These are phyloP conservation scores for Conringia planisiliqua DNA, from an alignment of 345 rosid species.

Conservation along the genomic window DNA sequence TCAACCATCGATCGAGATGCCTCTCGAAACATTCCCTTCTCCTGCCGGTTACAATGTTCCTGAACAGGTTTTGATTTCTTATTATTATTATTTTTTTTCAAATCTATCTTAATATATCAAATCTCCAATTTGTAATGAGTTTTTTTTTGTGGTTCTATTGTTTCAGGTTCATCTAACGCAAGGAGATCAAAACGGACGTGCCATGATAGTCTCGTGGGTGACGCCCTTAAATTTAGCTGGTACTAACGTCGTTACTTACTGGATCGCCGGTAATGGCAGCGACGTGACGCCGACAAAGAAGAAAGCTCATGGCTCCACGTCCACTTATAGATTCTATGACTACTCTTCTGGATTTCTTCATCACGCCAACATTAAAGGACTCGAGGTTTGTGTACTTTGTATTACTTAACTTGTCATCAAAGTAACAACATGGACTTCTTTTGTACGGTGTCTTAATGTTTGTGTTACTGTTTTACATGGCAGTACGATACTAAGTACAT, in stretches of 20 bases:
- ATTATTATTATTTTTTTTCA: not conserved
- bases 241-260: slow-evolving; percentile 35
- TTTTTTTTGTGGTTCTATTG: too few species aligned
- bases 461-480: not conserved
- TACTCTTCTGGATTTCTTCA: slow-evolving; percentile 51
- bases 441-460: not conserved
- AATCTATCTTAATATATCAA: not conserved
- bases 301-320: slow-evolving; percentile 22
- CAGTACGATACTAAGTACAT: slow-evolving; percentile 53
- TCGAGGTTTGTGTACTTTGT: slow-evolving; percentile 36
- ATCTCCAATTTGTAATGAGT: not conserved
- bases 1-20: slow-evolving; percentile 22
- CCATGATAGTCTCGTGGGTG: slow-evolving; percentile 47
- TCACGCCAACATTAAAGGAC: slow-evolving; percentile 38
- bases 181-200: slow-evolving; percentile 46
- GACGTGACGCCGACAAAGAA: not conserved
- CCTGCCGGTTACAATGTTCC: slow-evolving; percentile 20
- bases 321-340: slow-evolving; percentile 37
- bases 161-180: slow-evolving; percentile 49
- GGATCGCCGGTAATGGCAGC: slow-evolving; percentile 23
- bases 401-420: not conserved
- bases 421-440: not conserved
- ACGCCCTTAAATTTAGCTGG: slow-evolving; percentile 33
- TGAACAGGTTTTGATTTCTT: slow-evolving; percentile 18
- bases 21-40: slow-evolving; percentile 24